A percentile compares a stretch with the other conserved stretches of the same genome.
Evolutionary conservation across 345 rosid species (phyloP).

Genomic region (Hibiscus tridactylites): DNA sequence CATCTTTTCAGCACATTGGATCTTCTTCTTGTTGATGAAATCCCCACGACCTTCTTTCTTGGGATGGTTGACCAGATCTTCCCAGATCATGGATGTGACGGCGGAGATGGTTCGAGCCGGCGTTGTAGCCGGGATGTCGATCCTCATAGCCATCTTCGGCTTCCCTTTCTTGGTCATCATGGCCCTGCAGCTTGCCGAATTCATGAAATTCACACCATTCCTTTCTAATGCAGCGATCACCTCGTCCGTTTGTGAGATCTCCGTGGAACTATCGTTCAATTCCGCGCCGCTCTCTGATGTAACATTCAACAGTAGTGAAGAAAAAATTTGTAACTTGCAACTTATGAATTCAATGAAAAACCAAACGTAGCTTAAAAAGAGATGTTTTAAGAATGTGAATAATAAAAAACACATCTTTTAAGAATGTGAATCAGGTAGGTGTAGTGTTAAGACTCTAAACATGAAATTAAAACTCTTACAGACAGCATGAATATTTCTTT

Average conservation of each 20-base stretch:
- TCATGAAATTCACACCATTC: slow-evolving; percentile 66
- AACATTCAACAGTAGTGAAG: background rate
- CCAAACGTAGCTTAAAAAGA: too few species aligned
- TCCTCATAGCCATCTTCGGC: slow-evolving; percentile 65
- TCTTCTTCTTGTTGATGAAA: slow-evolving; percentile 57
- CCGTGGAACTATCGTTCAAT: slow-evolving; percentile 27
- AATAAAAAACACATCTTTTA: background rate
- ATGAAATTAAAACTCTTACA: background rate
- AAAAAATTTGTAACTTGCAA: background rate
- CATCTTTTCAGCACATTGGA: slow-evolving; percentile 83
- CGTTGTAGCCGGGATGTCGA: slow-evolving; percentile 62
- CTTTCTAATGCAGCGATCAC: slow-evolving; percentile 64
- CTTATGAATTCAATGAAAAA: too few species aligned
- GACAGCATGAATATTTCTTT: background rate
- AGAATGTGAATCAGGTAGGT: background rate
- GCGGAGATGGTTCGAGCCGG: slow-evolving; percentile 57
- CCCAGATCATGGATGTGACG: slow-evolving; percentile 67
- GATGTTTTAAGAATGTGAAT: background rate
- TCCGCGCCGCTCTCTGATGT: slow-evolving; percentile 42
- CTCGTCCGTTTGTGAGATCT: slow-evolving; percentile 46
- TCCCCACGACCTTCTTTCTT: slow-evolving; percentile 47
- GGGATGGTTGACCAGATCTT: slow-evolving; percentile 78
- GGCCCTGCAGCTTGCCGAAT: slow-evolving; percentile 38
- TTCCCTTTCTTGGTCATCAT: slow-evolving; percentile 77
- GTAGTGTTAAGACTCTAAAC: background rate